Base-by-base conservation (phyloP, 2,329 filamentous ascomycete genomes). In the Purpureocillium takamizusanense region DNA sequence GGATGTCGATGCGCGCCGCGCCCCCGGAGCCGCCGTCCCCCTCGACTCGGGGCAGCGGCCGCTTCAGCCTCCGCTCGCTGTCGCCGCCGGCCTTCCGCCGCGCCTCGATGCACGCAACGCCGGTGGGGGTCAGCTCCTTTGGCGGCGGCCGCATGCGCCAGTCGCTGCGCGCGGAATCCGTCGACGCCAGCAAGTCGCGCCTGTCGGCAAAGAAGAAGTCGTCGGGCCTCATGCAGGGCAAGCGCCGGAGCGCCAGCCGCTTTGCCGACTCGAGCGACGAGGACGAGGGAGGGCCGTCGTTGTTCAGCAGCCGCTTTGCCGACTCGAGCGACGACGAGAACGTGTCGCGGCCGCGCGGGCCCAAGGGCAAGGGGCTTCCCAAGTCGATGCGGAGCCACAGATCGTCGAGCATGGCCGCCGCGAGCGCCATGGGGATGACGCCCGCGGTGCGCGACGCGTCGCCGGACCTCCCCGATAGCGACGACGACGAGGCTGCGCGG, bases 11-110 rank as follows among this genome's bases (percentile, higher is more conserved):
- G 84, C 74, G 88, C 42, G 46, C 50, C 21, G 50, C 46, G 31
- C 27, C 45, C 31, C 49, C 43, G 7, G 53, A 56, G 11, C 36
- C 47, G 15, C 41, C 43, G 10, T 34, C 46, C 3, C 44, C 51
- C 5, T 63, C 60, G 18, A 55, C 44, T 7, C 49, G 46, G 34
- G 49, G 47, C n/a, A 53, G 76, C n/a, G 72, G 75, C n/a, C 71
- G 75, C 17, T 81, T 86, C 52, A 85, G 80, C 42, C 65, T 87
- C 27, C 74, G 84, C 23, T 83, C 83, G 1, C 48, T 84, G 31
- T 89, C 84, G 2, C 86, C 84, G 0, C 65, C 74, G 9, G 57
- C 69, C 31, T 71, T 76, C 34, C 59, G 66, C 29, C 66, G 68
- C 21, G 57, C 53, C 35, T 59, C 61, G 21, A 61, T 61, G 33